Conservation (phyloP, 192 early-diverging fungal species). For the Cladochytrium replicatum region DNA sequence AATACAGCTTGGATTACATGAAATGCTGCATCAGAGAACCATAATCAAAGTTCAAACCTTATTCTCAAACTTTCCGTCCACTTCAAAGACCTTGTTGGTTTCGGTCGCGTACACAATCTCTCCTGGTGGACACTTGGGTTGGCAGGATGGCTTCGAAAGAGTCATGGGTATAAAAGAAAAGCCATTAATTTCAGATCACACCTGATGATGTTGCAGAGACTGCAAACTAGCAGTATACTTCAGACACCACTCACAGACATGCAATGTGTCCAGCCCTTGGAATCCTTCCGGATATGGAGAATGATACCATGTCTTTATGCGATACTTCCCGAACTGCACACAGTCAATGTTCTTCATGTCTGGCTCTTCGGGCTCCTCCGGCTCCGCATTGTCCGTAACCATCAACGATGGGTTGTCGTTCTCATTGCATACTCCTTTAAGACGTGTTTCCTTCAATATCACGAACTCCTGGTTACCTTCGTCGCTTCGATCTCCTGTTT, state of each 20-base stretch:
- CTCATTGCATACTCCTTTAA: not conserved
- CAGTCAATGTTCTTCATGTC: constrained; percentile 24
- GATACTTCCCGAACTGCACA: constrained; percentile 56
- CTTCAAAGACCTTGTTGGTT: constrained; percentile 59
- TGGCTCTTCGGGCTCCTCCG: not conserved
- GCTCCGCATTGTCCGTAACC: not conserved
- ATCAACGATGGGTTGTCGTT: not conserved
- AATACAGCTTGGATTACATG: constrained; percentile 51
- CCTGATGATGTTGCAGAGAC: constrained; percentile 54
- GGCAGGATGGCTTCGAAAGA: constrained; percentile 52
- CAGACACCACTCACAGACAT: constrained; percentile 76
- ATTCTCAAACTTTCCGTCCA: constrained; percentile 71
- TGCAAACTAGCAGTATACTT: constrained; percentile 67
- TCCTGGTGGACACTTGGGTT: constrained; percentile 56
- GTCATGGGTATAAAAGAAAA: constrained; percentile 1
- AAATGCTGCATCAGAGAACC: not conserved
- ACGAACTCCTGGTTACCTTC: no score
- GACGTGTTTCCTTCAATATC: not conserved
- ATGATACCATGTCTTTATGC: constrained; percentile 79
- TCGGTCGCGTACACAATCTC: constrained; percentile 59
- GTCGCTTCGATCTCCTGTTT: not conserved
- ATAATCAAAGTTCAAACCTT: constrained; percentile 40
- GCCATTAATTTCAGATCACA: constrained; percentile 11
- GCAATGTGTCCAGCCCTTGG: constrained; percentile 45
- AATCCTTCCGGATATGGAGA: constrained; percentile 80